Base-by-base conservation (phyloP, 345 rosid species). In the Excoecaria agallocha region DNA sequence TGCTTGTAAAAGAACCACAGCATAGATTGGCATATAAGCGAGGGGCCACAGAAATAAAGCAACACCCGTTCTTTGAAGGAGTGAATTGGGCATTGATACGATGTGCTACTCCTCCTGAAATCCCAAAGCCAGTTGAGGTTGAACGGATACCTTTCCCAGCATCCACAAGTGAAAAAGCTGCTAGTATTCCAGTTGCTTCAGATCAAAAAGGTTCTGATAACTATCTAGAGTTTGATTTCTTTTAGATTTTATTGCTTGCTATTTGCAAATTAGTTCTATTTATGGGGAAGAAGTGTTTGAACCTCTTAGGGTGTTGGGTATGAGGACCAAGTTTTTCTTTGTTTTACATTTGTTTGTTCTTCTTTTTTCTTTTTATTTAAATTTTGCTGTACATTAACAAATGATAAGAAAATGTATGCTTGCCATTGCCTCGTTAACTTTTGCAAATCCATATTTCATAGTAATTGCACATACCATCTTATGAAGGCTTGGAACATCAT, bases 11-110 rank as follows among this genome's bases (percentile, higher is more conserved):
- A 82, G 97, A 93, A 78, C 97, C 98, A 0, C 97, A 91, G 77
- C 87, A 93, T 71, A 81, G 95, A 72, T 75, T 93, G 83, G 98
- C 92, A 25, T 87, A 83, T 76, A 93, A 93, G 77, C 85, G 97
- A 41, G 95, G 98, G 16, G 97, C 98, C 50, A 93, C 98, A 24
- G 97, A 91, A 87, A 87, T 93, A 70, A 93, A 91, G 84, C 98
- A 93, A 72, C 98, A 93, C 64, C 95, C 92, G 0, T 91, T 93
- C 87, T 93, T 93, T 19, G 95, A 93, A 86, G 93, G 97, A 39
- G 91, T 93, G 69, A 93, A 93, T 84, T 93, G 98, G 98, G 98
- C 97, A 37, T 65, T 93, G 83, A 87, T 91, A 67, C 85, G 97
- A 19, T 90, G 97, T 56, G 95, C 93, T 0, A 90, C 97, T 50